Base-by-base conservation (phyloP, 495 filamentous ascomycete species). In the Trichoderma gamsii region DNA sequence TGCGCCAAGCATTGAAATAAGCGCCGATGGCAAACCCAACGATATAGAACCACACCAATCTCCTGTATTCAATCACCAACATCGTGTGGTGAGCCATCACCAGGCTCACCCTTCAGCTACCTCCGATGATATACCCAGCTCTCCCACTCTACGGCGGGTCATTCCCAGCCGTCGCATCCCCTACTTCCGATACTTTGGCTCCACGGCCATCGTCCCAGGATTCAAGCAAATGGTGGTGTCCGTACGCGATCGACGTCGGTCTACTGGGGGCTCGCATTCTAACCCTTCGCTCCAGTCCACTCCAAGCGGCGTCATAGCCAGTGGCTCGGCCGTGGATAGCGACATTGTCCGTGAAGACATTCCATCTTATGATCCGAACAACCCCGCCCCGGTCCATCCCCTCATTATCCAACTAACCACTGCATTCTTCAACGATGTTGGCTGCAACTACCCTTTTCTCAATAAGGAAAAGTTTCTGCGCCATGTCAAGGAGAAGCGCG, bases 161-260 rank as follows among this genome's bases (percentile, higher is more conserved):
- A n/a, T 25, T n/a, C 65, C 65, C 80, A 89, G 79, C 63, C 80
- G 81, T 70, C 89, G 91, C 66, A 89, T 94, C 67, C 91, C 92
- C 2, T 96, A 92, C 74, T 96, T 94, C 75, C 81, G 92, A 59
- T 96, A 93, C 73, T 93, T 94, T 74, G 92, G 92, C 0, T 90
- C 91, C 1, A 96, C 92, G 3, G 92, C 92, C 68, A 96, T 96
- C 71, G 90, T 93, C 44, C 91, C 91, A 3, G 92, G 92, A n/a
- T 94, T 92, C 77, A 96, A 94, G 76, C 90, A 93, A 73, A 93
- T 94, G 89, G 89, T 95, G 66, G 90, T 92, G 16, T 85, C 86
- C 51, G 70, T 83, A 66, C 76, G 79, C 41, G 78, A 83, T 71
- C 74, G 83, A 68, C 76, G 81, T 7, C 76, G 77, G 70, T 83